A percentile compares a stretch with the other conserved stretches of the same genome.
Evolutionary conservation across 2,329 filamentous ascomycete species (phyloP).

Genomic region (Neophaeococcomyces aloes): DNA sequence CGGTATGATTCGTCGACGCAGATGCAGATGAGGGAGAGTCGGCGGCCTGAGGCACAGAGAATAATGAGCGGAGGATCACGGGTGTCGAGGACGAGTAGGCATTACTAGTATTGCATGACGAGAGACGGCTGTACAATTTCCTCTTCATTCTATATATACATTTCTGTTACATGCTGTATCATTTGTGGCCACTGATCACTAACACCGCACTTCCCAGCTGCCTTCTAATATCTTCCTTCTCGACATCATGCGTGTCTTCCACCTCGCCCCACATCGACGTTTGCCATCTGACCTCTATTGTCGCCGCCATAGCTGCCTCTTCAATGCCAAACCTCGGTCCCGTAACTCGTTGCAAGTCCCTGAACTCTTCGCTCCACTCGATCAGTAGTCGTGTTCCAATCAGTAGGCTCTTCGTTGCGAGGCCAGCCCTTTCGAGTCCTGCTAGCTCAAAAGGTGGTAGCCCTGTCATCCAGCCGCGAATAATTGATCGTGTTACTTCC

Average conservation of each 20-base stretch:
- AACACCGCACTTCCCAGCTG: constrained; percentile 82
- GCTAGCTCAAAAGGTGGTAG: constrained; percentile 73
- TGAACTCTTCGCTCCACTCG: constrained; percentile 75
- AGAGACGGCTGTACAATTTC: too few relatives aligned
- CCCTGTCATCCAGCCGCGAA: constrained; percentile 64
- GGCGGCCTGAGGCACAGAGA: too few relatives aligned
- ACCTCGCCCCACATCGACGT: constrained; percentile 89
- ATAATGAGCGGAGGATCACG: too few relatives aligned
- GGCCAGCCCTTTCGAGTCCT: constrained; percentile 68
- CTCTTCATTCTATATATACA: too few relatives aligned
- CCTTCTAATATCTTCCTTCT: constrained; percentile 75
- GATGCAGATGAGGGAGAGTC: too few relatives aligned
- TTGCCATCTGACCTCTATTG: constrained; percentile 82
- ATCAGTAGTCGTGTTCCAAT: constrained; percentile 64
- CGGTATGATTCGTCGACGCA: too few relatives aligned
- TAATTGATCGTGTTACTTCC: constrained; percentile 62
- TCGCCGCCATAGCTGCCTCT: constrained; percentile 67
- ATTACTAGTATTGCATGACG: too few relatives aligned
- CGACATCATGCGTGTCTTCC: constrained; percentile 95
- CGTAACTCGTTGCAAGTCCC: constrained; percentile 37
- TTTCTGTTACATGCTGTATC: too few relatives aligned
- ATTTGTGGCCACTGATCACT: constrained; percentile 54
- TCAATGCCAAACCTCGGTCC: constrained; percentile 60
- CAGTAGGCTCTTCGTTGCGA: constrained; percentile 80
- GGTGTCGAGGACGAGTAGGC: too few relatives aligned